These are phyloP conservation scores for Inonotus obliquus DNA, from an alignment of 1,284 basidiomycete genomes.

Conservation along the genomic window DNA sequence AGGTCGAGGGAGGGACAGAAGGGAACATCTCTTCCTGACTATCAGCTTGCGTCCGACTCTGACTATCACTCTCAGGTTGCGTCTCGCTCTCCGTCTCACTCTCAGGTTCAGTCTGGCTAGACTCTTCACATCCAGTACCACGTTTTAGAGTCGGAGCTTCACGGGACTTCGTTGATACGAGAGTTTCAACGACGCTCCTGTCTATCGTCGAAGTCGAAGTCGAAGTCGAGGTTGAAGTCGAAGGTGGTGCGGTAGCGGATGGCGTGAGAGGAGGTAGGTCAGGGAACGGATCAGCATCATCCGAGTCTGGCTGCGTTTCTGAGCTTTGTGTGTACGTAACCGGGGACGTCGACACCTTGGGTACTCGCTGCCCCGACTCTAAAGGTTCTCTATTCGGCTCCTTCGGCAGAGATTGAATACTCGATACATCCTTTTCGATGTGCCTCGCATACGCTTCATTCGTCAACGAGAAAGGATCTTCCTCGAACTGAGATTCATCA, in stretches of 20 bases:
- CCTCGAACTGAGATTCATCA: background rate
- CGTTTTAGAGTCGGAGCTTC: background rate
- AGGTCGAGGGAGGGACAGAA: background rate
- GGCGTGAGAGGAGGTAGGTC: background rate
- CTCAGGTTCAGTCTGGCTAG: background rate
- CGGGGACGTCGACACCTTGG: background rate
- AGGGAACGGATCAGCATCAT: slow-evolving; percentile 12
- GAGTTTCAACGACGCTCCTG: background rate
- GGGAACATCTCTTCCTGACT: background rate
- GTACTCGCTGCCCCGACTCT: background rate
- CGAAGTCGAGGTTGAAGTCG: background rate
- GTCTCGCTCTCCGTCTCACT: background rate
- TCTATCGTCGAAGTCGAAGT: background rate
- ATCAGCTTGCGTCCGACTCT: background rate
- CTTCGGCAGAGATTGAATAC: background rate
- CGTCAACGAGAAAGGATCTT: slow-evolving; percentile 8
- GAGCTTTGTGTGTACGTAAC: slow-evolving; percentile 12
- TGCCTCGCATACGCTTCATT: slow-evolving; percentile 2
- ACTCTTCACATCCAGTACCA: too few relatives aligned
- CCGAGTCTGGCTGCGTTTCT: slow-evolving; percentile 11
- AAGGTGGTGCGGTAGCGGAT: background rate
- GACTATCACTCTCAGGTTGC: too few relatives aligned
- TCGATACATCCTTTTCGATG: background rate
- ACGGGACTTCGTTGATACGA: background rate
- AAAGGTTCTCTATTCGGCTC: background rate